Base-by-base conservation (phyloP, 345 rosid species). In the Stellera chamaejasme region DNA sequence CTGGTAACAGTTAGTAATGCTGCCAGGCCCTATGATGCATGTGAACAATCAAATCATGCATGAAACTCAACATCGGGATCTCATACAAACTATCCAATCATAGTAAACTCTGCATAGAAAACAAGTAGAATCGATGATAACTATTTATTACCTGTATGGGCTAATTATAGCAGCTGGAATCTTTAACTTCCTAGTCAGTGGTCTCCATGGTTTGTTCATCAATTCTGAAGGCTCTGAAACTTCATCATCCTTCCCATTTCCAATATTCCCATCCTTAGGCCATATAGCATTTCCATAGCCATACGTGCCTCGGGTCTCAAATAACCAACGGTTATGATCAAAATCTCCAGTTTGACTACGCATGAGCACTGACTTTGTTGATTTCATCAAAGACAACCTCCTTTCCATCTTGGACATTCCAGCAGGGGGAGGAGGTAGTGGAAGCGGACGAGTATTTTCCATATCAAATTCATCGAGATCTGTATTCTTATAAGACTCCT, bases 201-300 rank as follows among this genome's bases (percentile, higher is more conserved):
- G 98, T 72, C 90, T 79, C 98, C 98, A 92, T 6, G 98, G 97
- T 67, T 82, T 88, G 73, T 45, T 84, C 83, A 92, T 76, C 78
- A 92, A 72, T 53, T 86, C 93, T 46, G 77, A 72, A 4, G 87
- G 79, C 64, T 86, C 95, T 54, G 42, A 69, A 66, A 64, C 75
- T 3, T 82, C 90, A 52, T 79, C 84, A 54, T 78, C 88, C 27
- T 83, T 71, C 11, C 73, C 88, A 50, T 70, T 79, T 48, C 88
- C 95, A 36, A 85, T 69, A 58, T 80, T 83, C n/a, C 92, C 98
- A 25, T 88, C 98, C 66, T 69, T 92, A 14, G 96, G 85, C 95
- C 96, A 92, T 63, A 88, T 85, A 27, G 98, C 98, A 77, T 92
- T 92, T 19, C 98, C 96, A 55, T 88, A 88, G 45, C 98, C 98